A percentile compares a stretch with the other conserved stretches of the same genome.
Conservation (phyloP, 352 stramenopile genomes). For the Phytophthora europaea region DNA sequence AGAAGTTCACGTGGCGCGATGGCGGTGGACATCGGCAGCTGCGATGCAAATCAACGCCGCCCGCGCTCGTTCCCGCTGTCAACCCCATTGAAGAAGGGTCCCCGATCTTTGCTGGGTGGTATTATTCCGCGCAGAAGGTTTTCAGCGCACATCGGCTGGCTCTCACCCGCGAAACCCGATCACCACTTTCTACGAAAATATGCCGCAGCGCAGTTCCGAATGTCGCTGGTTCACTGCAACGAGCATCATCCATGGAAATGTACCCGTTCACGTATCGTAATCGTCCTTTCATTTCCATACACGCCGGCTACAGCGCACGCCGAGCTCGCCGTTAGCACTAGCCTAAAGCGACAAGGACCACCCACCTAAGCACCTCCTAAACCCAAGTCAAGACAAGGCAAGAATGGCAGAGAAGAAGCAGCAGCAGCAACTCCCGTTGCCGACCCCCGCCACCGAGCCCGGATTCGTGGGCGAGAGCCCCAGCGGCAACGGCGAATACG, state of each 20-base stretch:
- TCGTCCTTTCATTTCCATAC: conserved; percentile 26
- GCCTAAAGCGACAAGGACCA: conserved; percentile 12
- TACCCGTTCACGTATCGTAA: conserved; percentile 7
- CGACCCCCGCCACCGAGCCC: conserved; percentile 25
- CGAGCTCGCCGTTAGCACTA: not conserved
- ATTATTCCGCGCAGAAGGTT: conserved; percentile 11
- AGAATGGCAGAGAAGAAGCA: conserved; percentile 40
- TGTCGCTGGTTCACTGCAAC: conserved; percentile 20
- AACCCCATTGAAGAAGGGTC: conserved; percentile 29
- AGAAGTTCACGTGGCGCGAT: not conserved
- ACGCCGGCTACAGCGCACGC: not conserved
- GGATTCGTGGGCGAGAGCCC: conserved; percentile 34
- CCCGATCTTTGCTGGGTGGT: conserved; percentile 22
- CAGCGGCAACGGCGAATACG: conserved; percentile 41
- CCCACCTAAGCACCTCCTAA: not conserved
- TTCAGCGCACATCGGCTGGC: not conserved
- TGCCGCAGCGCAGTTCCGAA: conserved; percentile 8
- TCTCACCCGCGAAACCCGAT: not conserved
- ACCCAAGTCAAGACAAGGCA: not conserved
- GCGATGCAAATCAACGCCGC: conserved; percentile 25
- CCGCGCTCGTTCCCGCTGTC: not conserved
- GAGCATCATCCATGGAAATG: conserved; percentile 31
- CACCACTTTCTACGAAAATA: conserved; percentile 9
- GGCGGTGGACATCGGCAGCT: not conserved
- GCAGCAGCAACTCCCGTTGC: conserved; percentile 23